Evolutionary conservation across 768 basidiomycete genomes (phyloP), one percentile per base, ranked within the genome.

Genomic region (Suillus cothurnatus): DNA sequence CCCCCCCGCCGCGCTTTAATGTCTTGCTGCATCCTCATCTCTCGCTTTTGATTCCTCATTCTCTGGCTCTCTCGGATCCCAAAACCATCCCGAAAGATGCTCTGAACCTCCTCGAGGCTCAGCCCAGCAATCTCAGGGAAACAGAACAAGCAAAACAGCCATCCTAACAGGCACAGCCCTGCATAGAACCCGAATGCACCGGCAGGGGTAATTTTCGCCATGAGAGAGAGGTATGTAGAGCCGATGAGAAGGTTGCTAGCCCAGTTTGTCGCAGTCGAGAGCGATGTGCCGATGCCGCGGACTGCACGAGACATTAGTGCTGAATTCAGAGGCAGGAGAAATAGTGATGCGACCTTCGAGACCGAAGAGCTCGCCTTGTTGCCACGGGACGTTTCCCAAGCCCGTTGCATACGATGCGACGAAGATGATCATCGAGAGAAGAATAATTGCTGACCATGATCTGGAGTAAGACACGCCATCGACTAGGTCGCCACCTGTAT

Each of bases 71-170:
- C 86, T 62, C 72, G 74, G 63, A 91, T 84, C 38, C 89, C 90
- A 74, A 90, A 90, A 49, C 89, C 87, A 63, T 82, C 72, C 69
- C 78, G 80, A 72, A 91, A 91, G 52, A 91, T 79, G 78, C 83
- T 76, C 71, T 78, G 82, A 11, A 89, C 88, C 73, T 90, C 89
- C 69, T 90, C 89, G 66, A 90, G 76, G 69, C 87, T 87, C 58
- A 91, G 74, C 47, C 90, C 91, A 0, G 88, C 88, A 39, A 91
- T 93, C 79, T 95, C 92, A 0, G 92, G 92, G 82, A 92, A 94
- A 73, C 86, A 90, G 66, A 76, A 81, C 23, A 87, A 64, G 56
- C 88, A 88, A 76, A 93, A 94, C 14, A 90, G 28, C 81, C 85
- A 88, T 5, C 89, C 89, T 14, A 90, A 77, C 6, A 88, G 75